Evolutionary conservation across 768 basidiomycete genomes (phyloP).

Genomic region (Cystofilobasidium macerans): DNA sequence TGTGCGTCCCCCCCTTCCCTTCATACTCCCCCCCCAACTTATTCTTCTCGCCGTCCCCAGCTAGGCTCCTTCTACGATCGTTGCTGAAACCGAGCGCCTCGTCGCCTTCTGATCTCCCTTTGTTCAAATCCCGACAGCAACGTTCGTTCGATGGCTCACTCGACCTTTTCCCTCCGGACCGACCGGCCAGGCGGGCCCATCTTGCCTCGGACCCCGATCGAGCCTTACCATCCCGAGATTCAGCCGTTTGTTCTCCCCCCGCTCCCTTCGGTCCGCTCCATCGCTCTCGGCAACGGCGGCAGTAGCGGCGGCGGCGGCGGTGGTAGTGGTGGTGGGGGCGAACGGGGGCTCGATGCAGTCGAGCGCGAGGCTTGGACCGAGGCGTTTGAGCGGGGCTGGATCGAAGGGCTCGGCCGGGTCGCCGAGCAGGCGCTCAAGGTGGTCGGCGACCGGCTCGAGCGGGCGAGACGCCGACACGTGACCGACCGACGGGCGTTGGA

Average conservation of each 20-base stretch:
- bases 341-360: constrained; percentile 29
- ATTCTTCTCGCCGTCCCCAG: too few relatives aligned
- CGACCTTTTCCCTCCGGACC: constrained; percentile 36
- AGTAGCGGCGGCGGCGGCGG: too few relatives aligned
- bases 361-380: constrained; percentile 34
- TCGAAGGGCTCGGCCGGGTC: constrained; percentile 33
- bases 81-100: too few relatives aligned
- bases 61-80: too few relatives aligned
- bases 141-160: constrained; percentile 35
- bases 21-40: too few relatives aligned
- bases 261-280: constrained; percentile 32
- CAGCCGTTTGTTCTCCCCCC: constrained; percentile 37
- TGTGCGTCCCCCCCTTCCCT: too few relatives aligned
- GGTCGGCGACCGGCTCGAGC: constrained; percentile 35
- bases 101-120: too few relatives aligned
- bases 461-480: constrained; percentile 34
- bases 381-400: constrained; percentile 36
- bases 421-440: constrained; percentile 35
- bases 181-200: constrained; percentile 21
- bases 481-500: constrained; percentile 28
- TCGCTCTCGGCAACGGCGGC: constrained; percentile 37
- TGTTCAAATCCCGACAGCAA: too few relatives aligned
- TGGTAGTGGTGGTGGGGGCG: too few relatives aligned
- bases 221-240: constrained; percentile 1
- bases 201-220: too few relatives aligned